These are phyloP conservation scores for Clarireedia paspali DNA, from an alignment of 2,329 filamentous ascomycete genomes.

Conservation along the genomic window DNA sequence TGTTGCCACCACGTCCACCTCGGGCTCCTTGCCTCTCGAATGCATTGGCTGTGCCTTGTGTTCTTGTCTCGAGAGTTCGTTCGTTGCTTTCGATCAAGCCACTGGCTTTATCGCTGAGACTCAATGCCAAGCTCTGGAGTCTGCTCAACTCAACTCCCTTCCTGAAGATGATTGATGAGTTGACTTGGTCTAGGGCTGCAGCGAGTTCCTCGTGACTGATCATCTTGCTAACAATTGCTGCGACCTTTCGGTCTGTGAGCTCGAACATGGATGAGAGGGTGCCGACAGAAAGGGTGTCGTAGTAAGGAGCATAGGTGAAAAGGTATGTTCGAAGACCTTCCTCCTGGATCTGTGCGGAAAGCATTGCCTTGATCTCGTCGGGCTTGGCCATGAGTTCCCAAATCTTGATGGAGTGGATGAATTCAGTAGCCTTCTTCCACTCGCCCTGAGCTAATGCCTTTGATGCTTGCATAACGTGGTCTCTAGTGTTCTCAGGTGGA, in stretches of 20 bases:
- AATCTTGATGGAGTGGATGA: conserved; percentile 98
- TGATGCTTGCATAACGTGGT: conserved; percentile 98
- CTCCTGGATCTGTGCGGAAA: conserved; percentile 96
- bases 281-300: conserved; percentile 85
- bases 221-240: conserved; percentile 97
- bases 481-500: conserved; percentile 95
- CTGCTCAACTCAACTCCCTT: conserved; percentile 98
- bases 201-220: conserved; percentile 98
- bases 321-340: conserved; percentile 97
- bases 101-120: conserved; percentile 92
- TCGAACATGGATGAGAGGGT: conserved; percentile 94
- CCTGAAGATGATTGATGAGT: conserved; percentile 94
- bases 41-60: conserved; percentile 88
- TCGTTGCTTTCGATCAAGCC: conserved; percentile 95
- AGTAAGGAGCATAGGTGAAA: conserved; percentile 98
- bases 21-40: conserved; percentile 88
- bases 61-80: conserved; percentile 92
- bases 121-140: conserved; percentile 89
- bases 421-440: conserved; percentile 93
- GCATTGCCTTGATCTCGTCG: conserved; percentile 93
- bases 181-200: conserved; percentile 95
- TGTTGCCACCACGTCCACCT: conserved; percentile 58
- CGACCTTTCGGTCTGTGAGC: conserved; percentile 80
- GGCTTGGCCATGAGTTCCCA: conserved; percentile 96
- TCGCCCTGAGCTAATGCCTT: conserved; percentile 94